phyloP scores from a whole-genome alignment of 129 eudicot genomes.

The Daucus carota region DH1_v3.0 NC_030386.2:5941501-5942000 shows the following conservation, averaged over 20 bases:
- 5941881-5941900: constrained; percentile 63
- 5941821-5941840: constrained; percentile 55
- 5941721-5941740: not conserved
- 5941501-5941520: too few species aligned
- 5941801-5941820: constrained; percentile 16
- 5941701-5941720: not conserved
- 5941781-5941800: not conserved
- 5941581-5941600: too few species aligned
- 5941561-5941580: too few species aligned
- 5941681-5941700: not conserved
- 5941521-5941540: too few species aligned
- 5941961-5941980: constrained; percentile 82
- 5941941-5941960: constrained; percentile 85
- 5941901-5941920: constrained; percentile 74
- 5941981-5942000: constrained; percentile 84
- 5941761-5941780: not conserved
- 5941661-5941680: not conserved
- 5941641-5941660: not conserved
- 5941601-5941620: too few species aligned
- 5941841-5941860: constrained; percentile 64
- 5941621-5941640: not conserved
- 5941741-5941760: not conserved
- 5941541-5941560: too few species aligned
- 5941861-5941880: constrained; percentile 72
- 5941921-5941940: constrained; percentile 84